Base-by-base conservation (phyloP, 495 filamentous ascomycete genomes). In the Penicillium manginii region DNA sequence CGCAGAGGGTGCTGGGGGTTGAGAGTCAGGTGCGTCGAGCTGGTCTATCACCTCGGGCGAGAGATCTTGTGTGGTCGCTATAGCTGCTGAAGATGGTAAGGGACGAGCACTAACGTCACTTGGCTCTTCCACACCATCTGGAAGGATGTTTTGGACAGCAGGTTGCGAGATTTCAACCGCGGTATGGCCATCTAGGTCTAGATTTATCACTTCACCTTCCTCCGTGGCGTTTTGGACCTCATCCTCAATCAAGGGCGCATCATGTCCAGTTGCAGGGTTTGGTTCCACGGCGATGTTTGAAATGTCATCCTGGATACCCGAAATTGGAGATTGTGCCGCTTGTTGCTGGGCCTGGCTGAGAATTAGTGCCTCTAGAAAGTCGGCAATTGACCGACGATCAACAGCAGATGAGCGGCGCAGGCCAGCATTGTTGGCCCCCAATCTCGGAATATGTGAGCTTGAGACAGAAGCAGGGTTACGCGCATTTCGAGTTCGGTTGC, bases 61-160 rank as follows among this genome's bases (percentile, higher is more conserved):
- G 22, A n/a, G 45, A 23, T 47, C 45, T 26, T 47, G 45, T 10
- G 22, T 22, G 1, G 19, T 9, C 17, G 40, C 17, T 17, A 43
- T 9, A 47, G 21, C 19, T 23, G 45, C 19, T 47, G 45, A 8
- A 8, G 11, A 9, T 22, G 21, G 45, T 9, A 26, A 14, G 4
- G 11, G 19, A 26, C 10, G 10, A 9, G 22, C 31, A 15, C 69
- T 68, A 14, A 66, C 69, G 11, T 68, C 61, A 18, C 55, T 58
- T n/a, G 71, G 67, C 53, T 77, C 76, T 51, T 76, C 75, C 4
- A 73, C 63, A 2, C 65, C 66, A 53, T 75, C 73, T 14, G 78
- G 76, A 1, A 75, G 64, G 11, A 73, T 64, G 42, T 64, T 73
- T 8, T 60, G 62, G 31, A 58, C 48, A 18, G 21, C 61, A 21